phyloP scores from a whole-genome alignment of 2,329 filamentous ascomycete species.

The Sclerotinia nivalis region DNA sequence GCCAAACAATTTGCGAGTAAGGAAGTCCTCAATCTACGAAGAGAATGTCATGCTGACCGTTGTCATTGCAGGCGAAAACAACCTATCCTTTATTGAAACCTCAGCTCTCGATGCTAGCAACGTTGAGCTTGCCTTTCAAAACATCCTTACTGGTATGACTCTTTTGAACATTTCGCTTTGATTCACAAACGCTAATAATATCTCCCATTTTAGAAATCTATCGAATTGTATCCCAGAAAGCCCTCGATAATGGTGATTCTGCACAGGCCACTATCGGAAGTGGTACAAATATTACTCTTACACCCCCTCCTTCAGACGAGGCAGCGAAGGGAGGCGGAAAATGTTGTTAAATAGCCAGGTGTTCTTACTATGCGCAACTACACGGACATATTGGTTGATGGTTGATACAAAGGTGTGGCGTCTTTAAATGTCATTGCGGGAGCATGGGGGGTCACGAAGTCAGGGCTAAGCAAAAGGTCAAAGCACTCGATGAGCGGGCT shows the following conservation, averaged over 20 bases:
- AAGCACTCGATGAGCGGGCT: slow-evolving; percentile 23
- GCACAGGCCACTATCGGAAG: slow-evolving; percentile 77
- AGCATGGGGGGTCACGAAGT: slow-evolving; percentile 29
- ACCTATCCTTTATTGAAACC: slow-evolving; percentile 98
- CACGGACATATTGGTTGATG: slow-evolving; percentile 30
- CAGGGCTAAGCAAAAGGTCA: slow-evolving; percentile 25
- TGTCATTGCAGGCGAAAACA: slow-evolving; percentile 77
- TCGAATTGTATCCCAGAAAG: slow-evolving; percentile 97
- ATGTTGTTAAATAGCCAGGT: slow-evolving; percentile 64
- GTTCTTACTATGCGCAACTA: slow-evolving; percentile 25
- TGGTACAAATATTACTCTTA: slow-evolving; percentile 82
- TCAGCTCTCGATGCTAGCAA: slow-evolving; percentile 98
- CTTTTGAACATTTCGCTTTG: neutral
- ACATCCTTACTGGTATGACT: slow-evolving; percentile 88
- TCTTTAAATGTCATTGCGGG: slow-evolving; percentile 28
- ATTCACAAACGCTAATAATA: slow-evolving; percentile 21
- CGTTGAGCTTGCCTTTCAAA: slow-evolving; percentile 98
- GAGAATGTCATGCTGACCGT: slow-evolving; percentile 37
- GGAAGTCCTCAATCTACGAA: slow-evolving; percentile 33
- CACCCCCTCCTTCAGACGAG: slow-evolving; percentile 75
- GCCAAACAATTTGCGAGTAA: slow-evolving; percentile 96
- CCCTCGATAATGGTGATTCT: slow-evolving; percentile 84
- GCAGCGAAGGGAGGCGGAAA: slow-evolving; percentile 72
- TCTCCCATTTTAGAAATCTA: slow-evolving; percentile 76
- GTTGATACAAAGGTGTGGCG: slow-evolving; percentile 34